Evolutionary conservation across 148 eudicot species (phyloP).

Genomic region (Rhododendron simsii): DNA sequence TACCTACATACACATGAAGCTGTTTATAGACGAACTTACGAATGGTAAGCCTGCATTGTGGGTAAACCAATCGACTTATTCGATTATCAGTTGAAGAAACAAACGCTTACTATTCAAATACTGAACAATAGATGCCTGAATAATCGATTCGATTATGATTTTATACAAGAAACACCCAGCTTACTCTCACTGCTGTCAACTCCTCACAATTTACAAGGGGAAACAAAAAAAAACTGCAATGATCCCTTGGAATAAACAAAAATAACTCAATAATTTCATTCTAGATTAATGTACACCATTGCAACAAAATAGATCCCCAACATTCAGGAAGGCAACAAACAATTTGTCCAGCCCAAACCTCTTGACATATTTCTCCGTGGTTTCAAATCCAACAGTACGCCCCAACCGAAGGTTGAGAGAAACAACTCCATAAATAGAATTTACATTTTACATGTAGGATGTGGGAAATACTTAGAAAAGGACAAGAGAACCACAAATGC

Average conservation of each 20-base stretch:
- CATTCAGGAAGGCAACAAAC: neutral
- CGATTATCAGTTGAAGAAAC: neutral
- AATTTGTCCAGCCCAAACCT: neutral
- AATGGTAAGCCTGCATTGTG: neutral
- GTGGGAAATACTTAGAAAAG: neutral
- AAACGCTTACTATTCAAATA: neutral
- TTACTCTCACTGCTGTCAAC: neutral
- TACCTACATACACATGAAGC: neutral
- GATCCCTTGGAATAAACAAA: neutral
- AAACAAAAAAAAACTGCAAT: too few species aligned
- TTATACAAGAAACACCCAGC: neutral
- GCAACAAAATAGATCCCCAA: neutral
- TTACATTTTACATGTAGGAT: slow-evolving; percentile 7
- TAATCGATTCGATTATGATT: neutral
- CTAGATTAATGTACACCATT: neutral
- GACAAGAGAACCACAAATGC: neutral
- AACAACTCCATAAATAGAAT: neutral
- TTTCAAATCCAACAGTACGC: neutral
- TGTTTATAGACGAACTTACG: neutral
- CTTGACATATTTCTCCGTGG: neutral
- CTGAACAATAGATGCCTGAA: neutral
- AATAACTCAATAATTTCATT: neutral
- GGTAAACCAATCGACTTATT: neutral
- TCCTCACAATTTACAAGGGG: neutral
- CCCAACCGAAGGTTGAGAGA: neutral